Evolutionary conservation across 1,284 basidiomycete species (phyloP), one percentile per base, ranked within the genome.

Genomic region (Kalmanozyma brasiliensis): DNA sequence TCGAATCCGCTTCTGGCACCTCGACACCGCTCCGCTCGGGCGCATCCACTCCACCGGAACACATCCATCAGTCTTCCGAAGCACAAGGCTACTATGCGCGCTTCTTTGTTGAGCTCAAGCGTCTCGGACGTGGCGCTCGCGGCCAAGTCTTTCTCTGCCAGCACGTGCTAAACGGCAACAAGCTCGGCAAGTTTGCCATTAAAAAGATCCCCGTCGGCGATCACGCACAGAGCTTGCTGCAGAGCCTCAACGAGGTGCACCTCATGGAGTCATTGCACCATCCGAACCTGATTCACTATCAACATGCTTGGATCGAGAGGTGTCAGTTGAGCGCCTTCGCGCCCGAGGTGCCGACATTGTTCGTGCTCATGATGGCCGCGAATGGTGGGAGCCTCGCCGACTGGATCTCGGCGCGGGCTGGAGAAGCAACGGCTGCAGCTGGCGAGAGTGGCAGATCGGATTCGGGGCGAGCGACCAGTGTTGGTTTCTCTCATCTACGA

Each of bases 131-230:
- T 87, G 94, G 94, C 37, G 93, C 93, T 0, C 92, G 93, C 74
- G 94, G 94, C 0, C 90, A 86, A 30, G 94, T 97, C 0, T 95
- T 86, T 80, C 84, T 94, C 5, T 94, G 92, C 76, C 73, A 93
- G 89, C 91, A 93, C 80, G 85, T 93, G 29, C 82, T 93, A 33
- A 89, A 93, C 69, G 90, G 89, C 6, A 92, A 92, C 78, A 84
- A 87, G 26, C 85, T 93, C 11, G 90, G 90, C 87, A 67, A 60
- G 84, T 74, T 73, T 33, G 94, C 94, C 0, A 91, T 97, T 48
- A 97, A 97, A 84, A 96, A 95, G 82, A 92, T 97, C 32, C 93
- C 93, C 0, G 91, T 97, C 0, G 93, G 94, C 30, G 88, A 92
- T 8, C 66, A 76, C 30, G 62, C 61, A 20, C 53, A 70, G 40